Evolutionary conservation across 2,329 filamentous ascomycete species (phyloP).

Genomic region (Cryphonectria parasitica): DNA sequence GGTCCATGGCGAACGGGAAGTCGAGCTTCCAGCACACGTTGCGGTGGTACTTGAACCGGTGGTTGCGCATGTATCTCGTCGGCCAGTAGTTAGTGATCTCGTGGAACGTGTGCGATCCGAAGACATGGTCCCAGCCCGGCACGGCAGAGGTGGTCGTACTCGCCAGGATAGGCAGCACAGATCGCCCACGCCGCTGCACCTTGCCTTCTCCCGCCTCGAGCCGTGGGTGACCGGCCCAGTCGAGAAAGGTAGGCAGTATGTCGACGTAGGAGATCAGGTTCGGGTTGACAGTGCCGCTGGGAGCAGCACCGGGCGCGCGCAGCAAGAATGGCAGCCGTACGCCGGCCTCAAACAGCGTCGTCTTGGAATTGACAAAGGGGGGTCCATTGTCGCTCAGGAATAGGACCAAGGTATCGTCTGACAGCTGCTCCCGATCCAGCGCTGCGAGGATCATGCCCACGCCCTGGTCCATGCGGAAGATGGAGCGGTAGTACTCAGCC

Average conservation of each 20-base stretch:
- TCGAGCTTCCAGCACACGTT: slow-evolving; percentile 54
- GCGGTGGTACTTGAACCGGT: slow-evolving; percentile 53
- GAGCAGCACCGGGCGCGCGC: slow-evolving; percentile 39
- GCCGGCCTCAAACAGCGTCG: slow-evolving; percentile 53
- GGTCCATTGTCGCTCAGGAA: slow-evolving; percentile 54
- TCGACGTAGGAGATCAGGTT: slow-evolving; percentile 52
- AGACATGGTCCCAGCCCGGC: slow-evolving; percentile 43
- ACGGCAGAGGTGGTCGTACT: slow-evolving; percentile 22
- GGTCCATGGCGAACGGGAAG: slow-evolving; percentile 51
- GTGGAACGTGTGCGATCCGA: slow-evolving; percentile 57
- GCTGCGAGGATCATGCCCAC: slow-evolving; percentile 45
- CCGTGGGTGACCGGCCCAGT: slow-evolving; percentile 38
- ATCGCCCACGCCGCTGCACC: slow-evolving; percentile 38
- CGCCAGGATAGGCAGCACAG: slow-evolving; percentile 44
- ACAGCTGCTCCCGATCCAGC: slow-evolving; percentile 39
- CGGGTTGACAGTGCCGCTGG: slow-evolving; percentile 38
- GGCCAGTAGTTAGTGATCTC: slow-evolving; percentile 56
- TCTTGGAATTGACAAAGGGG: slow-evolving; percentile 56
- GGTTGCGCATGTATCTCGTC: slow-evolving; percentile 49
- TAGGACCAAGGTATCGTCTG: slow-evolving; percentile 46
- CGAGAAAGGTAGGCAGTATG: slow-evolving; percentile 49
- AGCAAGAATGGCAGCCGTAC: slow-evolving; percentile 49
- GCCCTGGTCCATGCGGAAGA: slow-evolving; percentile 47
- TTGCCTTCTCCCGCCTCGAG: slow-evolving; percentile 15
- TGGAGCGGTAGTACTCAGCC: slow-evolving; percentile 46